These are phyloP conservation scores for Psilocybe mexicana DNA, from an alignment of 1,284 basidiomycete genomes.

Conservation along the genomic window DNA sequence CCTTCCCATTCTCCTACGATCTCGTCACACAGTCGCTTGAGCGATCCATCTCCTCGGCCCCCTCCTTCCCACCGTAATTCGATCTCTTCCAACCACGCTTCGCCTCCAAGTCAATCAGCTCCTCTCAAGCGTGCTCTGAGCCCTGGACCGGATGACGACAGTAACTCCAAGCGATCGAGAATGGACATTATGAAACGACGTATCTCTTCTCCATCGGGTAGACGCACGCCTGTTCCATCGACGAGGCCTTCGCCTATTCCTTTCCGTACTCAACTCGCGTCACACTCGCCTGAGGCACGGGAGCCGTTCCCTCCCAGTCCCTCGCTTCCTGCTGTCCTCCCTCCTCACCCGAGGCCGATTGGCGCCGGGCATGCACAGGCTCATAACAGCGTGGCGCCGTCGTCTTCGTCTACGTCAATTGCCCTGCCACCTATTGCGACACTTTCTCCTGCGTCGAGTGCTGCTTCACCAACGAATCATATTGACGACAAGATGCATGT, in stretches of 20 bases:
- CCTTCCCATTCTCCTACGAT: conserved; percentile 52
- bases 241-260: conserved; percentile 73
- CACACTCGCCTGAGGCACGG: conserved; percentile 63
- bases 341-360: conserved; percentile 72
- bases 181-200: conserved; percentile 57
- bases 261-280: conserved; percentile 67
- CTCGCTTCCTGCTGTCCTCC: conserved; percentile 57
- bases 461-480: conserved; percentile 47
- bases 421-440: conserved; percentile 66
- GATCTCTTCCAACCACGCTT: conserved; percentile 55
- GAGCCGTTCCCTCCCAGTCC: conserved; percentile 54
- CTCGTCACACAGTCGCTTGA: conserved; percentile 52
- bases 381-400: conserved; percentile 1
- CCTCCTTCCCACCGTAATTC: conserved; percentile 52
- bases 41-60: conserved; percentile 48
- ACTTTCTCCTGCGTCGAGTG: conserved; percentile 51
- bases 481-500: conserved; percentile 55
- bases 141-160: conserved; percentile 56
- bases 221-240: conserved; percentile 52
- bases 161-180: conserved; percentile 66
- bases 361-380: conserved; percentile 40
- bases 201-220: conserved; percentile 51
- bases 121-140: conserved; percentile 67
- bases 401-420: conserved; percentile 31
- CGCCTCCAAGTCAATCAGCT: conserved; percentile 44